These are phyloP conservation scores for Brassica balearica DNA, from an alignment of 441 rosid genomes.

Conservation along the genomic window DNA sequence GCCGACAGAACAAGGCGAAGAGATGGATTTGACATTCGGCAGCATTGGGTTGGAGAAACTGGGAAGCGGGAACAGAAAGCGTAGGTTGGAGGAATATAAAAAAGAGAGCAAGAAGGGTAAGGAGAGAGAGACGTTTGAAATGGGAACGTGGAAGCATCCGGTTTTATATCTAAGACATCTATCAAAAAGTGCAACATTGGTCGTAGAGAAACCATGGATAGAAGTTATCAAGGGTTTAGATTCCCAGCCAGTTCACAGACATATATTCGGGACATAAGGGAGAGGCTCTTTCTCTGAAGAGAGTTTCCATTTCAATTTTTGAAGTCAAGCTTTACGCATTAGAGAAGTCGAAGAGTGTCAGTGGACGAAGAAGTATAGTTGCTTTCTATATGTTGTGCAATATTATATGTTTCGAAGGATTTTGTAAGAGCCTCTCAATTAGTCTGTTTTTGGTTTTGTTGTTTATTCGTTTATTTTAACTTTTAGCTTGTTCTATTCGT, in stretches of 20 bases:
- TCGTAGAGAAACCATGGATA: conserved; percentile 92
- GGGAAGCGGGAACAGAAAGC: conserved; percentile 48
- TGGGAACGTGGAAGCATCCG: conserved; percentile 78
- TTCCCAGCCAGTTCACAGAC: conserved; percentile 90
- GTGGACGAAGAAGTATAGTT: background rate
- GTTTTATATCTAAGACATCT: conserved; percentile 83
- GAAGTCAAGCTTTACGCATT: conserved; percentile 9
- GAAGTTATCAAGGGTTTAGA: conserved; percentile 78
- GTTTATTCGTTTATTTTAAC: background rate
- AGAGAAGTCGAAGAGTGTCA: background rate
- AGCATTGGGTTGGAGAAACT: conserved; percentile 44
- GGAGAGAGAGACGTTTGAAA: conserved; percentile 55
- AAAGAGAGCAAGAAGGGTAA: conserved; percentile 52
- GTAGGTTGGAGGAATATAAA: conserved; percentile 55
- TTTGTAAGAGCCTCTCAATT: conserved; percentile 22
- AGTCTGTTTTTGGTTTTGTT: background rate
- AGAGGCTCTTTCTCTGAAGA: conserved; percentile 12
- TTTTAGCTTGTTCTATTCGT: background rate
- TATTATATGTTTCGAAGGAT: conserved; percentile 7
- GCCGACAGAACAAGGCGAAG: conserved; percentile 72
- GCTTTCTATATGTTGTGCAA: conserved; percentile 17
- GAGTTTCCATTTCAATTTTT: background rate
- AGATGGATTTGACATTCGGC: conserved; percentile 50
- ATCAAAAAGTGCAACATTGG: conserved; percentile 75
- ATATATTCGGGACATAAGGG: conserved; percentile 76